Base-by-base conservation (phyloP, 1,284 basidiomycete genomes). In the Ganoderma meredithae region DNA sequence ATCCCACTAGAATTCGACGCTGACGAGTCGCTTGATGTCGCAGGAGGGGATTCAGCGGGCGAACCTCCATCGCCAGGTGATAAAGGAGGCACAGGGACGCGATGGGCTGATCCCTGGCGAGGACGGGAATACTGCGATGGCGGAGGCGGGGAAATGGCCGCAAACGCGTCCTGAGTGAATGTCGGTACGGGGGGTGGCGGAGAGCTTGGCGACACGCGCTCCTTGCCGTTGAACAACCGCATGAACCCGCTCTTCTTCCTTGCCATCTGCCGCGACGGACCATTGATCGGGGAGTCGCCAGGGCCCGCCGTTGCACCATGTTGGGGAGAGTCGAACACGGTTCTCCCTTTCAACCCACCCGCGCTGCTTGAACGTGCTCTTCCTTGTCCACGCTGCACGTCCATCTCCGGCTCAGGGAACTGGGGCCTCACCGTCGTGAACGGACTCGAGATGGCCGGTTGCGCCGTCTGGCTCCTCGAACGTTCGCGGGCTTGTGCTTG, bases 221-320 rank as follows among this genome's bases (percentile, higher is more conserved):
- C 88, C 75, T 81, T 82, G 36, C 83, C 83, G 75, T 90, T 88
- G 78, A 95, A 94, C 15, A 95, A 79, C 65, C 91, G 84, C 90
- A 95, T 88, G 76, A 95, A 91, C 1, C 92, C 93, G 73, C 92
- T 94, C 78, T 91, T 94, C 82, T 92, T 79, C 68, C 74, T 73
- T 15, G 49, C 67, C 15, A 79, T 71, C 10, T 71, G 66, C 65
- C 68, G 74, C 27, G 65, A 64, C 12, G 75, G 73, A 13, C 69
- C 70, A 47, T 88, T 87, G 75, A 87, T 90, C 53, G 93, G 75
- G 1, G 79, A 72, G 70, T 88, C 90, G 3, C 82, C 82, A 36
- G 81, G 70, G 47, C 72, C 43, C 62, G 68, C 65, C 5, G 60
- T 17, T 8, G 19, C 12, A 4, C 22, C 25, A 5, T 78, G 79